Evolutionary conservation across 371 early-diverging fungal species (phyloP).

Genomic region (Coemansia sp.): DNA sequence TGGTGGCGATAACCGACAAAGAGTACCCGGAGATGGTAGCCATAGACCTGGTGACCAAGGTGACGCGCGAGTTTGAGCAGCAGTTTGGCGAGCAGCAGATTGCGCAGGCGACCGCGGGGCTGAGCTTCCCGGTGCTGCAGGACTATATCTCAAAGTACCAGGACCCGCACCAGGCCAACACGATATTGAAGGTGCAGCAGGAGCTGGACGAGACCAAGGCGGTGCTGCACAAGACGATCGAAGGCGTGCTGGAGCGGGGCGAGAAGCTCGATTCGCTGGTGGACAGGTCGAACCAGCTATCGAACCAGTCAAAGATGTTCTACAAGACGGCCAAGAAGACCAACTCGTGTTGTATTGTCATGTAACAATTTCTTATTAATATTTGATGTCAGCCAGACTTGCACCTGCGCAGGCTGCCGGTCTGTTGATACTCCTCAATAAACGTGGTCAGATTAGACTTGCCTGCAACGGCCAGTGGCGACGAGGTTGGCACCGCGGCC

Average conservation of each 20-base stretch:
- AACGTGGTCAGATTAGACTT: constrained; percentile 29
- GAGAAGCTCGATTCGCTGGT: constrained; percentile 97
- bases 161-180: constrained; percentile 93
- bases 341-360: constrained; percentile 37
- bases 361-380: too few species aligned
- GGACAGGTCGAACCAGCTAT: constrained; percentile 85
- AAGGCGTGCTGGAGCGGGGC: constrained; percentile 93
- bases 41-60: constrained; percentile 80
- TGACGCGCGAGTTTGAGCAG: constrained; percentile 85
- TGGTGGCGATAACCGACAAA: constrained; percentile 80
- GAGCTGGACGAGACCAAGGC: constrained; percentile 98
- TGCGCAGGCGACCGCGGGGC: background rate
- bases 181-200: constrained; percentile 92
- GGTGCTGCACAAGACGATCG: constrained; percentile 97
- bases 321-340: constrained; percentile 98
- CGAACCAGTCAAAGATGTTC: constrained; percentile 92
- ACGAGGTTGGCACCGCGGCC: constrained; percentile 1
- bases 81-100: constrained; percentile 28
- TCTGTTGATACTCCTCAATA: constrained; percentile 20
- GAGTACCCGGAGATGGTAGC: constrained; percentile 95
- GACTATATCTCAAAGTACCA: constrained; percentile 80
- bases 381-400: too few species aligned
- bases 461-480: constrained; percentile 27
- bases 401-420: constrained; percentile 25
- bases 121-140: constrained; percentile 71